These are phyloP conservation scores for Rhytidiadelphus loreus DNA, from an alignment of 225 moss, liverwort and hornwort species.

Conservation along the genomic window DNA sequence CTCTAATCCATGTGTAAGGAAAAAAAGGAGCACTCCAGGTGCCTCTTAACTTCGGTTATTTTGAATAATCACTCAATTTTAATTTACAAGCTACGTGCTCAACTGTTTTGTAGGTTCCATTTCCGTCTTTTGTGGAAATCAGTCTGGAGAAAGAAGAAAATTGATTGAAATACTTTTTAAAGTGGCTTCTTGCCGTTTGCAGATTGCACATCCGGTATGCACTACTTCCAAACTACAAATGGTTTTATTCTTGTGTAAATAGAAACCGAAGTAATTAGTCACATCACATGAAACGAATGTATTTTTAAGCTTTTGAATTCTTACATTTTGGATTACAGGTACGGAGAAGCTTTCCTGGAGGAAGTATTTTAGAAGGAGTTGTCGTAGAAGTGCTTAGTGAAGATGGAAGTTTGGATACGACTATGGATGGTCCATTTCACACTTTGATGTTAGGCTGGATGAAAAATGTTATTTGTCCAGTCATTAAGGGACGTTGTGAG, in stretches of 20 bases:
- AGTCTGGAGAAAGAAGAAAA: neutral
- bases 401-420: conserved; percentile 8
- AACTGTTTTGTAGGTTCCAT: conserved; percentile 13
- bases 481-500: conserved; percentile 33
- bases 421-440: conserved; percentile 29
- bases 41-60: neutral
- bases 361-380: conserved; percentile 34
- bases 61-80: neutral
- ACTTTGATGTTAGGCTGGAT: conserved; percentile 39
- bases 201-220: conserved; percentile 8
- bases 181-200: conserved; percentile 9
- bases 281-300: neutral
- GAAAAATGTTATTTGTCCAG: conserved; percentile 38
- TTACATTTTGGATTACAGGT: conserved; percentile 20
- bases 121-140: neutral
- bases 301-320: neutral
- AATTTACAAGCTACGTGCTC: neutral
- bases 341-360: conserved; percentile 18
- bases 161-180: neutral
- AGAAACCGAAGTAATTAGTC: neutral
- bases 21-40: neutral
- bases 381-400: conserved; percentile 24
- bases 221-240: neutral
- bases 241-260: neutral
- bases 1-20: neutral